Evolutionary conservation across 1,284 basidiomycete genomes (phyloP).

Genomic region (Trametes versicolor): DNA sequence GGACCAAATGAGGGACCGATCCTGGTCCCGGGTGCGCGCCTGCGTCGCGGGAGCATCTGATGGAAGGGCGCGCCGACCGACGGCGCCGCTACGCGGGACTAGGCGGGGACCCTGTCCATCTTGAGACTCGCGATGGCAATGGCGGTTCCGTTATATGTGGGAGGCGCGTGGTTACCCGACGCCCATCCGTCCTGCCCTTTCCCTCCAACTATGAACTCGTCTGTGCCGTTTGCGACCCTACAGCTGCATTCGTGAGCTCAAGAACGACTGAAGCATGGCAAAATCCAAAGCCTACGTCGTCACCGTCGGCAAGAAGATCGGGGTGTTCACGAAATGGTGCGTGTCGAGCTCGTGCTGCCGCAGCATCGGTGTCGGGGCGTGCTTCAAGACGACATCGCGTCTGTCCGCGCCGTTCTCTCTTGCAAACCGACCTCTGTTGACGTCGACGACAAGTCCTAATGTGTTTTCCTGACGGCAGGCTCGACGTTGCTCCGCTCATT

Average conservation of each 20-base stretch:
- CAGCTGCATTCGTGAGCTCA: neutral
- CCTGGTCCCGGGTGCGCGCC: neutral
- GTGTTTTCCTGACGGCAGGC: constrained; percentile 46
- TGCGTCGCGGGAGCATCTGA: constrained; percentile 18
- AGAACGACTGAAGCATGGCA: constrained; percentile 43
- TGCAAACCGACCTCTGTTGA: neutral
- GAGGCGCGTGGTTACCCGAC: neutral
- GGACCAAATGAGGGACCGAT: constrained; percentile 7
- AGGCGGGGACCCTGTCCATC: neutral
- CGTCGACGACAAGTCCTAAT: constrained; percentile 1
- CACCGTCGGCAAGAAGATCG: constrained; percentile 52
- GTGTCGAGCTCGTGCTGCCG: constrained; percentile 31
- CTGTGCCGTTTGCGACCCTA: neutral
- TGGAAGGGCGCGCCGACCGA: constrained; percentile 15
- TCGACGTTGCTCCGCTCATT: constrained; percentile 53
- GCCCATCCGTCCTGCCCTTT: neutral
- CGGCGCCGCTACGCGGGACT: constrained; percentile 11
- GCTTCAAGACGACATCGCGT: neutral
- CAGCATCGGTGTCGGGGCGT: constrained; percentile 17
- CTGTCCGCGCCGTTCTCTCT: neutral
- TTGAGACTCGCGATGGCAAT: constrained; percentile 7
- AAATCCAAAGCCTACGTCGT: constrained; percentile 58
- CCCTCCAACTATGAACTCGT: neutral
- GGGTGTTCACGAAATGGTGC: constrained; percentile 59
- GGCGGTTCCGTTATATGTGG: neutral